Conservation (phyloP, 2,329 filamentous ascomycete species). For the Coniochaeta pulveracea region DNA sequence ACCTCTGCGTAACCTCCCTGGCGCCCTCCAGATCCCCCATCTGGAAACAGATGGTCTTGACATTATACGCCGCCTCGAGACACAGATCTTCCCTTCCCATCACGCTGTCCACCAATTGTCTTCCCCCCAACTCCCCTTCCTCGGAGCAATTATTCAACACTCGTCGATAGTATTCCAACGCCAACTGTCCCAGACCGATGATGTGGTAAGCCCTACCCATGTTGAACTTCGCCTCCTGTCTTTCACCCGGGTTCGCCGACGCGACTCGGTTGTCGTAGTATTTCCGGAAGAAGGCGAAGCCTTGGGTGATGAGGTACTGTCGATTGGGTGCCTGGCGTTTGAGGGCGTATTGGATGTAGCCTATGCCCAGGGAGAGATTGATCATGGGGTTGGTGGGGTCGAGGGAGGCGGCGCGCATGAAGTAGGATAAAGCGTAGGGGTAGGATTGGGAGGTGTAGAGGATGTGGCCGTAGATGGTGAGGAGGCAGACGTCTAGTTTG, state of each 20-base stretch:
- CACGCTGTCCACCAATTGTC: constrained; percentile 24
- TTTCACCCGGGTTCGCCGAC: constrained; percentile 24
- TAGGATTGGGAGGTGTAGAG: constrained; percentile 77
- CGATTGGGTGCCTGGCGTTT: constrained; percentile 86
- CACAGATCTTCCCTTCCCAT: constrained; percentile 43
- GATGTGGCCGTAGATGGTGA: constrained; percentile 86
- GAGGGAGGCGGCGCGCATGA: constrained; percentile 64
- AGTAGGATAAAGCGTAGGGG: constrained; percentile 77
- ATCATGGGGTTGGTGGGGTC: constrained; percentile 68
- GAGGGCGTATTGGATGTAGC: constrained; percentile 79
- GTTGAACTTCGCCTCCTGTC: constrained; percentile 75
- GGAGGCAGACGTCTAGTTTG: constrained; percentile 62
- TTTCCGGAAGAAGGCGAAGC: constrained; percentile 65
- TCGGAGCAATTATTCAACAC: constrained; percentile 26
- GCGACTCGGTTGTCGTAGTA: constrained; percentile 51
- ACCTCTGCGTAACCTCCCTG: constrained; percentile 47
- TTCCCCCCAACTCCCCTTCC: constrained; percentile 11
- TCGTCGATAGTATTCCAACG: constrained; percentile 56
- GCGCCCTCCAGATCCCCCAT: constrained; percentile 53
- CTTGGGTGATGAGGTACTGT: constrained; percentile 79
- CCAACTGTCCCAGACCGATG: constrained; percentile 61
- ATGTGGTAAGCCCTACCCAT: constrained; percentile 66
- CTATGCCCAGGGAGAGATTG: constrained; percentile 69
- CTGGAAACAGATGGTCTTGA: constrained; percentile 56
- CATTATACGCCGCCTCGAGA: constrained; percentile 62